Evolutionary conservation across 306 rosid genomes (phyloP).

Genomic region (Acacia acuminata): DNA sequence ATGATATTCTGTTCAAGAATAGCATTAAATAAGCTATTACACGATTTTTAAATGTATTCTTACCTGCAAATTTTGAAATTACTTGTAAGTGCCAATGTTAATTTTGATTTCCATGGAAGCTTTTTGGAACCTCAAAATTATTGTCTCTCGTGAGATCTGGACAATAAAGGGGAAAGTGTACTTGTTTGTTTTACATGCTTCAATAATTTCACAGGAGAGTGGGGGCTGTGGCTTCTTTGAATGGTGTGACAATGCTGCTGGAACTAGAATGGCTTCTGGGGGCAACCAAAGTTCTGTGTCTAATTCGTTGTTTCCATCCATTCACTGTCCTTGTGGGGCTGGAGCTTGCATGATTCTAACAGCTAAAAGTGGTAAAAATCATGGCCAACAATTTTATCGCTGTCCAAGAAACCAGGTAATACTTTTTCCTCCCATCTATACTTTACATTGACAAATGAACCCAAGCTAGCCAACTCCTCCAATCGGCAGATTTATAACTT

Average conservation of each 20-base stretch:
- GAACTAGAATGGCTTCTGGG: slow-evolving; percentile 20
- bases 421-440: background rate
- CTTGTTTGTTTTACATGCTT: background rate
- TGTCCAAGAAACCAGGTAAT: slow-evolving; percentile 53
- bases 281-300: slow-evolving; percentile 23
- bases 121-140: background rate
- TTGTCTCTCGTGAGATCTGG: background rate
- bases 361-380: slow-evolving; percentile 51
- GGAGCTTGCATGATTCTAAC: slow-evolving; percentile 50
- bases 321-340: slow-evolving; percentile 51
- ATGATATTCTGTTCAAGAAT: no score
- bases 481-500: background rate
- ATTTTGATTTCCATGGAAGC: background rate
- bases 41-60: background rate
- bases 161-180: background rate
- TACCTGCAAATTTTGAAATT: background rate
- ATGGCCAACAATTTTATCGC: slow-evolving; percentile 57
- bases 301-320: slow-evolving; percentile 23
- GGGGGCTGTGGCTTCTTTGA: slow-evolving; percentile 67
- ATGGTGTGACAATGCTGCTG: slow-evolving; percentile 58
- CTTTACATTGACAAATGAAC: background rate
- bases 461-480: background rate
- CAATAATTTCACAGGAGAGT: slow-evolving; percentile 46
- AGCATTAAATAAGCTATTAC: no score
- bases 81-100: background rate